A percentile compares a stretch with the other conserved stretches of the same genome.
phyloP scores from a whole-genome alignment of 2,329 filamentous ascomycete species.

The Ceratocystis variospora region DNA sequence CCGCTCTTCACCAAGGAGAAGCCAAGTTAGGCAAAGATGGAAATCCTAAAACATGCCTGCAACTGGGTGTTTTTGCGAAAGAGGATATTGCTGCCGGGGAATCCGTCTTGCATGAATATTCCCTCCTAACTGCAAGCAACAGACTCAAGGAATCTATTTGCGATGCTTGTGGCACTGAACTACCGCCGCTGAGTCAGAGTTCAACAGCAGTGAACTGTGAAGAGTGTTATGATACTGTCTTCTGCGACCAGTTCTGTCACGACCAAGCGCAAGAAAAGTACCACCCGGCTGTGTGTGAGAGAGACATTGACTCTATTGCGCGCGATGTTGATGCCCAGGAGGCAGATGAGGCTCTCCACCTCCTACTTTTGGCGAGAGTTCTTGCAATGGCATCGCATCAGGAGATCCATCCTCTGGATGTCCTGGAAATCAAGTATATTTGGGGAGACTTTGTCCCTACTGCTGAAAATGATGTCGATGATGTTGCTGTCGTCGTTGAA shows the following conservation, averaged over 20 bases:
- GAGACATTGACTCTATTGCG: slow-evolving; percentile 50
- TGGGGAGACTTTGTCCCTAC: slow-evolving; percentile 53
- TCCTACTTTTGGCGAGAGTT: slow-evolving; percentile 47
- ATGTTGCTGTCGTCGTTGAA: slow-evolving; percentile 11
- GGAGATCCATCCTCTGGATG: slow-evolving; percentile 47
- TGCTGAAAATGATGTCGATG: slow-evolving; percentile 28
- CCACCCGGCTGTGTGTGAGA: slow-evolving; percentile 52
- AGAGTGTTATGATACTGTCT: slow-evolving; percentile 52
- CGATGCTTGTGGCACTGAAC: slow-evolving; percentile 69
- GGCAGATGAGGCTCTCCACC: slow-evolving; percentile 47
- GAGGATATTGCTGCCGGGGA: slow-evolving; percentile 66
- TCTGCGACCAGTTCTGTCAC: slow-evolving; percentile 48
- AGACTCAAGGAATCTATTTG: slow-evolving; percentile 75
- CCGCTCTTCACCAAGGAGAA: slow-evolving; percentile 49
- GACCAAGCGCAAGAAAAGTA: slow-evolving; percentile 45
- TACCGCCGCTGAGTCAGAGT: slow-evolving; percentile 28
- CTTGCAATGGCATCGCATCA: slow-evolving; percentile 51
- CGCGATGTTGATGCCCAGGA: slow-evolving; percentile 49
- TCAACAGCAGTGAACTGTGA: slow-evolving; percentile 36
- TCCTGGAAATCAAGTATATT: slow-evolving; percentile 51
- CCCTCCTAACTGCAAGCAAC: slow-evolving; percentile 78
- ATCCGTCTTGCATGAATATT: slow-evolving; percentile 65
- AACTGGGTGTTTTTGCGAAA: slow-evolving; percentile 82
- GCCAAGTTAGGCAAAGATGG: slow-evolving; percentile 33
- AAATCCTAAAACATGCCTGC: slow-evolving; percentile 48